phyloP scores from a whole-genome alignment of 176 grass and related monocot species.

The Juncus effusus region DNA sequence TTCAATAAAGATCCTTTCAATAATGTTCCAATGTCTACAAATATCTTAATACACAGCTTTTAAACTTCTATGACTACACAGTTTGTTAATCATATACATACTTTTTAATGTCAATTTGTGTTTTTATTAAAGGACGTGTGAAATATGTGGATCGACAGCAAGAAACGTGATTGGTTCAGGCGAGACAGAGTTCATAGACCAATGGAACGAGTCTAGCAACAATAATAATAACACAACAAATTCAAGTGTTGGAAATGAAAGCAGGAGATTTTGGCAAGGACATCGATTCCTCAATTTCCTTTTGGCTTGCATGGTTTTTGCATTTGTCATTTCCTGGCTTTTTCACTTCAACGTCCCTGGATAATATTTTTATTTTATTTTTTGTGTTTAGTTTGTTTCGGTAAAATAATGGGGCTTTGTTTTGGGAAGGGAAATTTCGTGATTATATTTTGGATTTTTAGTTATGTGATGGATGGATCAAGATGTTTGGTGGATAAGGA shows the following conservation, averaged over 20 bases:
- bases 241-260: conserved; percentile 34
- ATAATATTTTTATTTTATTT: conserved; percentile 11
- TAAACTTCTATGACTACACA: too few species aligned
- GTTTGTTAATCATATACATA: too few species aligned
- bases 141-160: conserved; percentile 78
- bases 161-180: conserved; percentile 74
- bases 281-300: conserved; percentile 96
- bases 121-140: conserved; percentile 50
- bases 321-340: conserved; percentile 95
- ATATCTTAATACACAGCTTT: too few species aligned
- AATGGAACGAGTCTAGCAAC: conserved; percentile 66
- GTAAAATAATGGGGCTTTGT: background rate
- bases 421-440: background rate
- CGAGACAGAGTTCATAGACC: conserved; percentile 66
- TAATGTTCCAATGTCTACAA: too few species aligned
- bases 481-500: background rate
- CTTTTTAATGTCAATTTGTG: too few species aligned
- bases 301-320: conserved; percentile 93
- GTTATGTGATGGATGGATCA: background rate
- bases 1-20: background rate
- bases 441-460: background rate
- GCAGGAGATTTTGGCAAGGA: conserved; percentile 79
- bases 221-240: conserved; percentile 12
- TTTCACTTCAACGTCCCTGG: conserved; percentile 95
- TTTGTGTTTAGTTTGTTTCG: conserved; percentile 12